phyloP scores from a whole-genome alignment of 352 stramenopile species.

The Globisporangium cylindrosporum region DNA sequence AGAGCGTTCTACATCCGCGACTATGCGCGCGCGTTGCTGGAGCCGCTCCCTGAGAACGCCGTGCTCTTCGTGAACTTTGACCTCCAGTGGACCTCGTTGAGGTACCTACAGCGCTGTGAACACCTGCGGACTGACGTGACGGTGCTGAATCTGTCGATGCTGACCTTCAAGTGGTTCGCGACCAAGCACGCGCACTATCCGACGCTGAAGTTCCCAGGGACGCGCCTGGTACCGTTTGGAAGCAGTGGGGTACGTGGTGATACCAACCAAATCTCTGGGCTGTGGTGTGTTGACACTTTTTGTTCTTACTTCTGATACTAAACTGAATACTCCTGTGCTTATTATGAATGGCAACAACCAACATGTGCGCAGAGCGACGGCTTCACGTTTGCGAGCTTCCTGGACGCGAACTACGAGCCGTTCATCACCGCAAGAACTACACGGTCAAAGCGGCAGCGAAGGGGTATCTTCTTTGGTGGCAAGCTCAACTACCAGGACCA shows the following conservation, averaged over 20 bases:
- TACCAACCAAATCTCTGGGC: not conserved
- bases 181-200: conserved; percentile 70
- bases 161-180: conserved; percentile 84
- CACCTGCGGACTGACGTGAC: conserved; percentile 64
- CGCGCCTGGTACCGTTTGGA: conserved; percentile 37
- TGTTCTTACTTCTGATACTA: too few relatives aligned
- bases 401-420: conserved; percentile 37
- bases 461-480: conserved; percentile 80
- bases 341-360: not conserved
- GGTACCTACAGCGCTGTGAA: conserved; percentile 92
- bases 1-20: conserved; percentile 69
- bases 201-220: conserved; percentile 59
- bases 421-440: conserved; percentile 1
- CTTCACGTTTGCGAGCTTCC: conserved; percentile 43
- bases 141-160: conserved; percentile 90
- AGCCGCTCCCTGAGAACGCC: conserved; percentile 73
- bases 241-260: conserved; percentile 22
- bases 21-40: conserved; percentile 86
- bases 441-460: not conserved
- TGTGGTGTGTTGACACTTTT: not conserved
- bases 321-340: not conserved
- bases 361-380: conserved; percentile 29
- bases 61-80: conserved; percentile 92
- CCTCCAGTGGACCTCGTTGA: conserved; percentile 88
- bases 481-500: conserved; percentile 69